These are phyloP conservation scores for Usnea hakonensis DNA, from an alignment of 495 filamentous ascomycete species.

Conservation along the genomic window DNA sequence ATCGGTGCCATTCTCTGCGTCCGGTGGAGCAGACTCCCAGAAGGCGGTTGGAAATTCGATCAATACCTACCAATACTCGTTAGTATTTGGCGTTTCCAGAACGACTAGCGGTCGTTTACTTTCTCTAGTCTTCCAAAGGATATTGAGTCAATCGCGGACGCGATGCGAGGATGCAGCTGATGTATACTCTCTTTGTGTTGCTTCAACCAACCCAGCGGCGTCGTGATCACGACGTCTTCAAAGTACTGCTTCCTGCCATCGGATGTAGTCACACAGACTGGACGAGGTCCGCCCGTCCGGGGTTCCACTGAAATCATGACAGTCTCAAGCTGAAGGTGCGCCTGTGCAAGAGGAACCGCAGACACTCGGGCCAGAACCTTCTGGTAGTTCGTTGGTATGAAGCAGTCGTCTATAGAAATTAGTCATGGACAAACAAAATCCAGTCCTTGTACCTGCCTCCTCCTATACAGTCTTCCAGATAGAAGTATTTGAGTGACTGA, in stretches of 20 bases:
- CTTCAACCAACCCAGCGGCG: slow-evolving; percentile 83
- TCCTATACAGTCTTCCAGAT: slow-evolving; percentile 86
- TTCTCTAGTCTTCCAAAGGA: slow-evolving; percentile 86
- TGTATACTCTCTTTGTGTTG: slow-evolving; percentile 56
- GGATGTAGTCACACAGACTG: slow-evolving; percentile 40
- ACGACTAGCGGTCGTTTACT: slow-evolving; percentile 20
- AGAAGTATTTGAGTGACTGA: slow-evolving; percentile 86
- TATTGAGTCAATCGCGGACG: slow-evolving; percentile 63
- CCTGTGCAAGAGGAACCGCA: not conserved
- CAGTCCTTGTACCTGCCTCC: slow-evolving; percentile 46
- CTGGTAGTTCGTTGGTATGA: not conserved
- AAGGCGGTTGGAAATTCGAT: slow-evolving; percentile 71
- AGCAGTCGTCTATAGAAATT: not conserved
- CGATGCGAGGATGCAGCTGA: slow-evolving; percentile 56
- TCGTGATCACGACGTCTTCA: slow-evolving; percentile 77
- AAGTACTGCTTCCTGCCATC: slow-evolving; percentile 50
- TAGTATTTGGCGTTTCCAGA: not conserved
- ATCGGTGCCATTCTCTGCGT: not conserved
- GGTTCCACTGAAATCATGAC: not conserved
- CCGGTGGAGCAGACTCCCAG: slow-evolving; percentile 37
- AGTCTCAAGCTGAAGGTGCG: not conserved
- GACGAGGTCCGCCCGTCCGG: not conserved
- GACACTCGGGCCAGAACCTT: not conserved
- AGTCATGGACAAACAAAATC: not conserved
- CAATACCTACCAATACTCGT: slow-evolving; percentile 40